Percentiles rank a stretch among this genome's conserved stretches.
Evolutionary conservation across 805 yeast species (phyloP).

Genomic region (Candida odintsovae): DNA sequence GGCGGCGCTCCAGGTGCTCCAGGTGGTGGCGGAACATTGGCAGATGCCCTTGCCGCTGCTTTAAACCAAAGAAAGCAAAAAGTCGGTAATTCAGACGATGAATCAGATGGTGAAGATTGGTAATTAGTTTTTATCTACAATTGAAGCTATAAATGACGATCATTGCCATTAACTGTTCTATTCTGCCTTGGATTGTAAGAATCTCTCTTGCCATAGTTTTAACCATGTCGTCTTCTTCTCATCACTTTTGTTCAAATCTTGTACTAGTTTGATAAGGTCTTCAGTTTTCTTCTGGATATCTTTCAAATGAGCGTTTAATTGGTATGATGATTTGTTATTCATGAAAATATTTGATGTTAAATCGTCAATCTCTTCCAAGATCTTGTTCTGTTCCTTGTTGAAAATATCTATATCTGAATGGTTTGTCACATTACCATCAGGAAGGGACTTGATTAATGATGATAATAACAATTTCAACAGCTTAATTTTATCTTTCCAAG

Average conservation of each 20-base stretch:
- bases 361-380: constrained; percentile 49
- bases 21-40: constrained; percentile 59
- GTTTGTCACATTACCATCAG: constrained; percentile 28
- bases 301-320: constrained; percentile 26
- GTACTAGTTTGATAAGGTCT: constrained; percentile 24
- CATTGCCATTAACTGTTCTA: background rate
- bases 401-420: constrained; percentile 45
- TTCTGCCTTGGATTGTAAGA: constrained; percentile 3
- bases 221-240: constrained; percentile 56
- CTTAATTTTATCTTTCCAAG: constrained; percentile 49
- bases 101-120: constrained; percentile 79
- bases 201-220: constrained; percentile 46
- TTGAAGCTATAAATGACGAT: background rate
- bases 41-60: constrained; percentile 87
- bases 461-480: constrained; percentile 52
- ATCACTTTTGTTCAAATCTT: constrained; percentile 41
- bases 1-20: constrained; percentile 34
- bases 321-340: constrained; percentile 20
- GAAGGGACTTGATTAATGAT: constrained; percentile 54
- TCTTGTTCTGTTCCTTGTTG: constrained; percentile 32
- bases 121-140: constrained; percentile 17
- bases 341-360: constrained; percentile 52
- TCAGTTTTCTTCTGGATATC: constrained; percentile 21
- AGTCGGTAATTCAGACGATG: constrained; percentile 77
- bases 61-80: constrained; percentile 75